These are phyloP conservation scores for Trichophyton benhamiae DNA, from an alignment of 2,329 filamentous ascomycete genomes.

Conservation along the genomic window DNA sequence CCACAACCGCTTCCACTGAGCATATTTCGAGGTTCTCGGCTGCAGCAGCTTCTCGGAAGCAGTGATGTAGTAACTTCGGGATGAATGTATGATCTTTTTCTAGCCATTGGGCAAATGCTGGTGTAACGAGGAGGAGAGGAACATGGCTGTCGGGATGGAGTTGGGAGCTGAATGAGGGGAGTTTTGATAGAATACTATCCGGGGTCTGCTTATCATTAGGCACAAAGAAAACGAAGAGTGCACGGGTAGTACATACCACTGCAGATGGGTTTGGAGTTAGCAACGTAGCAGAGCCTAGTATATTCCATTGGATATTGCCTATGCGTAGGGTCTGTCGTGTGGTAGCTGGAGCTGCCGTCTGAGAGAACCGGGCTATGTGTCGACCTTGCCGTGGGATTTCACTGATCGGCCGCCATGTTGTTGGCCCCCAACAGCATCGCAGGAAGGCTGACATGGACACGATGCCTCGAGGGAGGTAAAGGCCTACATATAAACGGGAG, in stretches of 20 bases:
- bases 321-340: not conserved
- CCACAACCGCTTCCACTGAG: conserved; percentile 27
- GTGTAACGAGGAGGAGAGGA: conserved; percentile 28
- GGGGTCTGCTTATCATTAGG: not conserved
- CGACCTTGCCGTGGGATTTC: not conserved
- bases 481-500: not conserved
- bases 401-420: not conserved
- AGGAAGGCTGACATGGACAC: conserved; percentile 6
- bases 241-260: conserved; percentile 2
- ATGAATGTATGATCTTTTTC: conserved; percentile 23
- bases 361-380: not conserved
- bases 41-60: conserved; percentile 15
- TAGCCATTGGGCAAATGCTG: conserved; percentile 28
- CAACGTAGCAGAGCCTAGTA: conserved; percentile 7
- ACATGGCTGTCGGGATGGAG: conserved; percentile 14
- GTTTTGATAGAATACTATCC: conserved; percentile 1
- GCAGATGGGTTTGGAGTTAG: conserved; percentile 6
- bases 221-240: not conserved
- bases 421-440: conserved; percentile 4
- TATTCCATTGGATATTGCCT: not conserved
- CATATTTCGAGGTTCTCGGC: conserved; percentile 14
- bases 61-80: conserved; percentile 19
- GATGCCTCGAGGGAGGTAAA: not conserved
- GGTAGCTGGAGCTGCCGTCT: not conserved
- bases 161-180: not conserved